Evolutionary conservation across 441 rosid genomes (phyloP), one percentile per base, ranked within the genome.

Genomic region (Populus trichocarpa): DNA sequence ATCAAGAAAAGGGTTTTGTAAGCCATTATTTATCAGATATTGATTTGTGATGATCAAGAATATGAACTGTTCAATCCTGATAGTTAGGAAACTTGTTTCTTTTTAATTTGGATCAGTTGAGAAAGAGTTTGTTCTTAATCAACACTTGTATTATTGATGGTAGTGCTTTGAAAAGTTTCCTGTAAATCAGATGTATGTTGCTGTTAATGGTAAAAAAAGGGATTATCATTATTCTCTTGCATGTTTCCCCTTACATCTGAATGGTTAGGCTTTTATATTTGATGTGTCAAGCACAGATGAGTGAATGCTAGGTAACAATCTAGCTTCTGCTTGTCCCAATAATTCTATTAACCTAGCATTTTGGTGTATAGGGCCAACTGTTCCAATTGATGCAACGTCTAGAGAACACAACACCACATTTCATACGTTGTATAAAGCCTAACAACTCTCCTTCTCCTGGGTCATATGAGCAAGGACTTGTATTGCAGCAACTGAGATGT

Each of bases 341-440:
- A 28, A 36, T 69, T 80, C 72, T 69, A 69, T 40, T 77, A 70
- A 77, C 67, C 42, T 25, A 11, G 7, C 13, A n/a, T 68, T 78
- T 73, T 78, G 80, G 33, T 81, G 71, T 83, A 57, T 78, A 97
- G 99, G 78, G 95, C 79, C 99, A 97, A 90, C 93, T 97, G 71
- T 97, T 94, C 85, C 98, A 91, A 77, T 81, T 97, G 89, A 93
- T 97, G 99, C 95, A 94, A 82, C 98, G 97, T 69, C 83, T 97
- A 63, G 99, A 92, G 79, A 93, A 74, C 88, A 97, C 99, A 22
- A 97, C 98, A 14, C 98, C 99, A 22, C 99, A 95, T 84, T 97
- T 97, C 84, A 93, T 97, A 70, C 98, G 99, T 22, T 97, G 99
- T 85, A 93, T 97, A 86, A 97, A 97, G 86, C 93, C 98, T 77